These are phyloP conservation scores for Parastagonospora avenae DNA, from an alignment of 2,329 filamentous ascomycete species.

Conservation along the genomic window DNA sequence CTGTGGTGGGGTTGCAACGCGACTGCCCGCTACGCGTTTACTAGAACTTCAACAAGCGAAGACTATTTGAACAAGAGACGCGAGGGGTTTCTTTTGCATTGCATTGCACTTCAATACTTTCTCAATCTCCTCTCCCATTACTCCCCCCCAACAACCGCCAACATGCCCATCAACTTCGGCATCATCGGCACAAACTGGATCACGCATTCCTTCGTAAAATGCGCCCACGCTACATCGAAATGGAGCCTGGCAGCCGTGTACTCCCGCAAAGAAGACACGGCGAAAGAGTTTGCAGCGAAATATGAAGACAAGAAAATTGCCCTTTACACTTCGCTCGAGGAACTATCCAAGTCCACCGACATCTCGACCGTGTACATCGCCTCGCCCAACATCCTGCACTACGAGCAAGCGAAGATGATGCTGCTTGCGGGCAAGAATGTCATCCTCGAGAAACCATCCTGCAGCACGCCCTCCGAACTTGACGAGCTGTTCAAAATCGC, in stretches of 20 bases:
- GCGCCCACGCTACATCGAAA: slow-evolving; percentile 49
- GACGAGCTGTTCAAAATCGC: slow-evolving; percentile 51
- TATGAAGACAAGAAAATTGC: slow-evolving; percentile 39
- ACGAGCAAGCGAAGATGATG: slow-evolving; percentile 51
- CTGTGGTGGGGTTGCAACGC: slow-evolving; percentile 17
- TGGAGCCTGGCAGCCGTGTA: slow-evolving; percentile 55
- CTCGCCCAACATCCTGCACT: slow-evolving; percentile 56
- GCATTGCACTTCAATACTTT: neutral
- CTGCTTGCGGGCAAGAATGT: slow-evolving; percentile 54
- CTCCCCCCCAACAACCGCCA: slow-evolving; percentile 5
- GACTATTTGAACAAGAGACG: neutral
- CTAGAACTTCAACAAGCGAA: neutral
- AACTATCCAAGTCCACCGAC: slow-evolving; percentile 45
- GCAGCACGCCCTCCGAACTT: slow-evolving; percentile 50
- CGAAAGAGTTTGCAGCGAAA: slow-evolving; percentile 50
- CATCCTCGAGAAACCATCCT: slow-evolving; percentile 57
- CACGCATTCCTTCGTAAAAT: slow-evolving; percentile 54
- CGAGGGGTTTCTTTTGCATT: neutral
- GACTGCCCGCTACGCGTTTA: slow-evolving; percentile 7
- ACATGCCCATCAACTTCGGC: slow-evolving; percentile 49
- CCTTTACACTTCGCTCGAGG: slow-evolving; percentile 48
- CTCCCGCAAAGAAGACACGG: slow-evolving; percentile 52
- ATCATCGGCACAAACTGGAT: slow-evolving; percentile 58
- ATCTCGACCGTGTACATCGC: slow-evolving; percentile 56
- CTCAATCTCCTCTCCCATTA: neutral